Base-by-base conservation (phyloP, 495 filamentous ascomycete genomes). In the Articulospora tetracladia region DNA sequence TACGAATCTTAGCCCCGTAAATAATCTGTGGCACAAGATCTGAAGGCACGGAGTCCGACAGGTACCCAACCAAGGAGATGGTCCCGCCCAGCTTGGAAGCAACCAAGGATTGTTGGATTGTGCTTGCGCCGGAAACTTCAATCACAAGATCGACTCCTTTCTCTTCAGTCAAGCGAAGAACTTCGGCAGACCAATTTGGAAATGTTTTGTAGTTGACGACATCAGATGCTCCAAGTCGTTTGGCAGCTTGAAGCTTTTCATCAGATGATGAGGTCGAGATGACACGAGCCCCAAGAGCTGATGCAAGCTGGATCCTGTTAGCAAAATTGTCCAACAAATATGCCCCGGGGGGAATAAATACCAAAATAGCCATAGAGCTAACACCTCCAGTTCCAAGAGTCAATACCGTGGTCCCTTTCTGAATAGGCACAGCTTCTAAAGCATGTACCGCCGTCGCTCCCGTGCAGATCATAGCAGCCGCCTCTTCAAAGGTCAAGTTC, bases 201-300 rank as follows among this genome's bases (percentile, higher is more conserved):
- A 86, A 79, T 22, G 79, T 79, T 63, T 80, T 83, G 74, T 92
- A 93, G 76, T 93, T 92, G 63, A 93, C 76, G 52, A 91, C 73
- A 61, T 91, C 83, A 69, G 91, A 83, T 3, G 89, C 89, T 53
- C 88, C 90, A 11, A 92, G 79, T 62, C 86, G 72, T 74, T 87
- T 89, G 52, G 92, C 73, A 32, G 73, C 75, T 20, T 68, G 84
- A 17, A 53, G 25, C 76, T 93, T 93, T 20, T 75, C 73, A 0
- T 76, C 74, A 1, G 83, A 83, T 0, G 88, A 92, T 0, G 91
- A 93, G 0, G 91, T 93, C 0, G 89, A 83, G 58, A 95, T 93
- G 28, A 93, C 88, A 7, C 63, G 83, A 4, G 90, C 91, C 34
- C 91, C 90, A 15, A 86, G 87, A 0, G 88, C 88, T 72, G 90